A percentile compares a stretch with the other conserved stretches of the same genome.
Evolutionary conservation across 2,329 filamentous ascomycete genomes (phyloP).

Genomic region (Coniochaeta hoffmannii): DNA sequence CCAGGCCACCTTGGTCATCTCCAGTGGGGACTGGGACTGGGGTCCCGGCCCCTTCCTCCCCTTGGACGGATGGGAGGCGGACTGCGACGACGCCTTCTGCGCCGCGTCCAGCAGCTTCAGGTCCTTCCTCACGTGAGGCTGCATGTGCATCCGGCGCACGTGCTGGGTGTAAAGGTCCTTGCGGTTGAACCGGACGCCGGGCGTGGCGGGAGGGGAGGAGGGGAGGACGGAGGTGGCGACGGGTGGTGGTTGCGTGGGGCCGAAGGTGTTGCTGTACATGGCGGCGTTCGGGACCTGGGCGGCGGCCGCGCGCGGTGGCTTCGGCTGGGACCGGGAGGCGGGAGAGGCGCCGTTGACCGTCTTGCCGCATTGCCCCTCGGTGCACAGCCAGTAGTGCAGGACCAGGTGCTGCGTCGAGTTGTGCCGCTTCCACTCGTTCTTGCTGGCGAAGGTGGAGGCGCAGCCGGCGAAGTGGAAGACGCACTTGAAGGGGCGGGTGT

Average conservation of each 20-base stretch:
- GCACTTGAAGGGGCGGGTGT: slow-evolving; percentile 63
- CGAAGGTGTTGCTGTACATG: slow-evolving; percentile 7
- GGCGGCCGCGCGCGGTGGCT: neutral
- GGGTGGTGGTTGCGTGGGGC: neutral
- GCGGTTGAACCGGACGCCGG: slow-evolving; percentile 68
- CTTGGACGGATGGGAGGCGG: neutral
- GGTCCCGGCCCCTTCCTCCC: slow-evolving; percentile 33
- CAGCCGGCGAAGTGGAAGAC: slow-evolving; percentile 76
- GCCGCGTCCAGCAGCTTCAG: slow-evolving; percentile 13
- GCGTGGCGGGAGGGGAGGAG: slow-evolving; percentile 2
- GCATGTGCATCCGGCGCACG: slow-evolving; percentile 74
- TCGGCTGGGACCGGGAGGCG: slow-evolving; percentile 9
- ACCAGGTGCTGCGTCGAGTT: slow-evolving; percentile 73
- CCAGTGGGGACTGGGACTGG: neutral
- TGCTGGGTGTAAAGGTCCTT: slow-evolving; percentile 92
- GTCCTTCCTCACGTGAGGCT: slow-evolving; percentile 32
- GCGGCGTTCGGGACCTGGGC: neutral
- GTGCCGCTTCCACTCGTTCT: slow-evolving; percentile 96
- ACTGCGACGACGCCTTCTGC: slow-evolving; percentile 15
- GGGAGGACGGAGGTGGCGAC: neutral
- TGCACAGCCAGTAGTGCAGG: slow-evolving; percentile 68
- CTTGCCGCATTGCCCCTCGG: slow-evolving; percentile 48
- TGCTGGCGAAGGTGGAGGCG: slow-evolving; percentile 61
- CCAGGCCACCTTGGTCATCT: slow-evolving; percentile 18
- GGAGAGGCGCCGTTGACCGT: slow-evolving; percentile 5